These are phyloP conservation scores for Fusarium nematophilum DNA, from an alignment of 2,329 filamentous ascomycete genomes.

Conservation along the genomic window DNA sequence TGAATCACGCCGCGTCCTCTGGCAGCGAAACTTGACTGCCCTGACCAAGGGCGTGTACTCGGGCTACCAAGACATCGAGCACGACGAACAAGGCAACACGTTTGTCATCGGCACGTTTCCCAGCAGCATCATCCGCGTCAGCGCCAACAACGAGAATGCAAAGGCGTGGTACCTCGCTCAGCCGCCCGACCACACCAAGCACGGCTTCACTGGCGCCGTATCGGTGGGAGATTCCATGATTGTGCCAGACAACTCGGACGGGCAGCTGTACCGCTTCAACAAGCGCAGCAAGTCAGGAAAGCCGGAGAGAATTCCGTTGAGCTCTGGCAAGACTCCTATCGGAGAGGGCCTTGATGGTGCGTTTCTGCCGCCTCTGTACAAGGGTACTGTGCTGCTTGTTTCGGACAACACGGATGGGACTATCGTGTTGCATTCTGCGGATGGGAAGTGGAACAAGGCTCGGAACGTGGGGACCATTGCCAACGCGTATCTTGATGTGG, in stretches of 20 bases:
- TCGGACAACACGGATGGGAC: constrained; percentile 47
- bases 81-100: constrained; percentile 49
- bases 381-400: constrained; percentile 49
- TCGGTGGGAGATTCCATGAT: constrained; percentile 42
- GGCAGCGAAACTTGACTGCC: constrained; percentile 48
- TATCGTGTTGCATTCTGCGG: constrained; percentile 50
- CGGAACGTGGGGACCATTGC: constrained; percentile 50
- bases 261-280: constrained; percentile 52
- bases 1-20: constrained; percentile 39
- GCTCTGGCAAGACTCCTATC: background rate
- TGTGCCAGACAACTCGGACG: constrained; percentile 46
- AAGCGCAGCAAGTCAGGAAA: constrained; percentile 21
- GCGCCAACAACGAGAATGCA: constrained; percentile 42
- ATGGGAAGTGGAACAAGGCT: constrained; percentile 50
- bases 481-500: constrained; percentile 22
- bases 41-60: constrained; percentile 46
- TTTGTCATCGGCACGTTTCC: constrained; percentile 54
- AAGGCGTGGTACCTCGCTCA: constrained; percentile 48
- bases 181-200: constrained; percentile 40
- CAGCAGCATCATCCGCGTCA: constrained; percentile 50
- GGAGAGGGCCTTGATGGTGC: constrained; percentile 42
- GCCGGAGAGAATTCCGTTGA: background rate
- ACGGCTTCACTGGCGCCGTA: constrained; percentile 4
- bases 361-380: constrained; percentile 49
- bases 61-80: constrained; percentile 54